phyloP scores from a whole-genome alignment of 768 basidiomycete genomes.

The Trametes gibbosa region DNA sequence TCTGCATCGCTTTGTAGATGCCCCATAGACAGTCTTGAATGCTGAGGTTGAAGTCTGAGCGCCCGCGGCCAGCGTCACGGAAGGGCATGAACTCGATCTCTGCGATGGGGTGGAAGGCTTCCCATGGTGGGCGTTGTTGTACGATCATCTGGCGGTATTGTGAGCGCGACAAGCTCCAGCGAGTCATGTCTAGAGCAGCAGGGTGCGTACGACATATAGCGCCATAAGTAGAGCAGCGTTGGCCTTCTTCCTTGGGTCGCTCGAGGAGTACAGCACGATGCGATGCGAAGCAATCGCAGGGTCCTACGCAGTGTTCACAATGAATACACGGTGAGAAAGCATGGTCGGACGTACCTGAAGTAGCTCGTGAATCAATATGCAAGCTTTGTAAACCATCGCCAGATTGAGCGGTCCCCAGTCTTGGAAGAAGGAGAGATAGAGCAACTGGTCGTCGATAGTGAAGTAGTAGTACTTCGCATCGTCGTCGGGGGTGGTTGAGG shows the following conservation, averaged over 20 bases:
- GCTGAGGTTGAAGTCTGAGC: constrained; percentile 88
- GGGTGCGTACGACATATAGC: constrained; percentile 76
- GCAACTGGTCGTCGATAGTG: constrained; percentile 88
- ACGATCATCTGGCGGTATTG: constrained; percentile 77
- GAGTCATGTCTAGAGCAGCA: not conserved
- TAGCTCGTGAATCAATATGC: constrained; percentile 87
- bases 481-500: constrained; percentile 64
- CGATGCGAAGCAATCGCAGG: constrained; percentile 67
- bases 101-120: constrained; percentile 92
- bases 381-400: constrained; percentile 91
- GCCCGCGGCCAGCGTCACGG: constrained; percentile 90
- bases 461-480: constrained; percentile 83
- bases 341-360: constrained; percentile 54
- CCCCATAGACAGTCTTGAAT: constrained; percentile 93
- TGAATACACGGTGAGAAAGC: not conserved
- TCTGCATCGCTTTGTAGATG: constrained; percentile 87
- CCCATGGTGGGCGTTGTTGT: constrained; percentile 84
- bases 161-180: not conserved
- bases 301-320: constrained; percentile 48
- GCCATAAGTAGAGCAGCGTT: constrained; percentile 95
- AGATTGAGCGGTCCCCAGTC: constrained; percentile 93
- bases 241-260: constrained; percentile 83
- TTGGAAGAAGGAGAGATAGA: constrained; percentile 91
- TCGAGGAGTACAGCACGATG: constrained; percentile 84
- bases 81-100: constrained; percentile 94